These are phyloP conservation scores for Danielia reshetovae DNA, from an alignment of 805 yeast genomes.

Conservation along the genomic window DNA sequence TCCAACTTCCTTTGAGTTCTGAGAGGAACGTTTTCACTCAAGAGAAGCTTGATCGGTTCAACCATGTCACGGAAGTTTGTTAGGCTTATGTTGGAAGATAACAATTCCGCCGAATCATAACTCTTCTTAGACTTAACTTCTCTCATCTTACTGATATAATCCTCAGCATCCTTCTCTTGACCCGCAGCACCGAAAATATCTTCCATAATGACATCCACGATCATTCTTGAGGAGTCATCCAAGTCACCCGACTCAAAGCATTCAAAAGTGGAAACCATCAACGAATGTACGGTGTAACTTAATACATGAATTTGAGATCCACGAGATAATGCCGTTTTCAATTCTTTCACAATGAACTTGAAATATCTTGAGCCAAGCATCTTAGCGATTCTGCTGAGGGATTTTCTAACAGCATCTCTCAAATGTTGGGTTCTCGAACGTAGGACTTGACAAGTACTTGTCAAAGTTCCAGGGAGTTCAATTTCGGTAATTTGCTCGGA, in stretches of 20 bases:
- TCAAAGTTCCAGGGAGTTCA: constrained; percentile 76
- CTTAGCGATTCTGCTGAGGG: constrained; percentile 59
- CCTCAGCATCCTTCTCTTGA: constrained; percentile 92
- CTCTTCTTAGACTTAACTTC: constrained; percentile 90
- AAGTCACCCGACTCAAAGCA: constrained; percentile 64
- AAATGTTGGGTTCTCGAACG: constrained; percentile 82
- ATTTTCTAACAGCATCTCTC: constrained; percentile 80
- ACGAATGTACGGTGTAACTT: constrained; percentile 78
- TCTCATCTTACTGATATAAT: constrained; percentile 77
- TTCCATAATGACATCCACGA: constrained; percentile 80
- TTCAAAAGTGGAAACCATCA: constrained; percentile 52
- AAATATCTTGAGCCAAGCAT: constrained; percentile 72
- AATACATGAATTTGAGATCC: constrained; percentile 94
- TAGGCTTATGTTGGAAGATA: constrained; percentile 62
- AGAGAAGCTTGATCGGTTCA: constrained; percentile 60
- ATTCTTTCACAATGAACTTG: constrained; percentile 70
- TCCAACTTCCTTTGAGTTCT: constrained; percentile 72
- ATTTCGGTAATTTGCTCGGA: constrained; percentile 50
- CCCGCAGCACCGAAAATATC: constrained; percentile 91
- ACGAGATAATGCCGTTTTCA: constrained; percentile 71
- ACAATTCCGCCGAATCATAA: constrained; percentile 78
- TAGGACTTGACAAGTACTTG: constrained; percentile 84
- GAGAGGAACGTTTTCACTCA: constrained; percentile 60
- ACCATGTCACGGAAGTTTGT: constrained; percentile 54
- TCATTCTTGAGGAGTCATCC: constrained; percentile 56